Conservation (phyloP, 371 early-diverging fungal genomes). For the Lichtheimia hyalospora region DNA sequence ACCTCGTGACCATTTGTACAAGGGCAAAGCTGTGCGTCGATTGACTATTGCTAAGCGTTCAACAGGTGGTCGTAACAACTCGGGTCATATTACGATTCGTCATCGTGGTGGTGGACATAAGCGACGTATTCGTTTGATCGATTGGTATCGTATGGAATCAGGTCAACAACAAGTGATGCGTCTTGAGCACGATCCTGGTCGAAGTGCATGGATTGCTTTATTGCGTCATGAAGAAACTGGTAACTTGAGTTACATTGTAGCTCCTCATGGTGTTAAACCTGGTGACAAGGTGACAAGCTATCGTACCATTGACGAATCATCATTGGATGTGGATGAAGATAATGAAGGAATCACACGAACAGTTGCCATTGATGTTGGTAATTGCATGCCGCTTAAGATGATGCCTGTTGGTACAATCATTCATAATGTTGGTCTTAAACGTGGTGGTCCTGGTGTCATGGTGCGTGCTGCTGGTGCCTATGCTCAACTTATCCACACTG, state of each 20-base stretch:
- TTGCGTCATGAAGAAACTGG: conserved; percentile 77
- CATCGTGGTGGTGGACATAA: conserved; percentile 97
- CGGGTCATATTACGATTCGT: conserved; percentile 90
- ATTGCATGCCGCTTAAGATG: conserved; percentile 87
- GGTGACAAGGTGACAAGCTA: conserved; percentile 59
- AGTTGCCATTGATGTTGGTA: conserved; percentile 80
- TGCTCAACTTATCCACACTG: conserved; percentile 86
- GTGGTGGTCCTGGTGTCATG: conserved; percentile 82
- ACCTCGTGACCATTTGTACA: conserved; percentile 88
- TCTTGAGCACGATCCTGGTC: conserved; percentile 94
- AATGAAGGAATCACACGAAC: conserved; percentile 57
- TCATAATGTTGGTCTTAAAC: conserved; percentile 84
- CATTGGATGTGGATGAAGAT: conserved; percentile 5
- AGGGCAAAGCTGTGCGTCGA: conserved; percentile 82
- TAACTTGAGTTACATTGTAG: conserved; percentile 83
- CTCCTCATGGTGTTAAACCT: conserved; percentile 75
- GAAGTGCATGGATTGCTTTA: conserved; percentile 91
- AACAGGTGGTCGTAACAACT: conserved; percentile 89
- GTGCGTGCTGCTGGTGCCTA: conserved; percentile 90
- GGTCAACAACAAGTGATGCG: conserved; percentile 86
- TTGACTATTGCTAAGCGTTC: conserved; percentile 83
- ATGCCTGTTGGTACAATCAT: conserved; percentile 93
- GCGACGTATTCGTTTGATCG: conserved; percentile 84
- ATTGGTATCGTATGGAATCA: conserved; percentile 77
- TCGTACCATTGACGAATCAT: conserved; percentile 11